Evolutionary conservation across 2,329 filamentous ascomycete species (phyloP).

Genomic region (Pleoardoris graminearum): DNA sequence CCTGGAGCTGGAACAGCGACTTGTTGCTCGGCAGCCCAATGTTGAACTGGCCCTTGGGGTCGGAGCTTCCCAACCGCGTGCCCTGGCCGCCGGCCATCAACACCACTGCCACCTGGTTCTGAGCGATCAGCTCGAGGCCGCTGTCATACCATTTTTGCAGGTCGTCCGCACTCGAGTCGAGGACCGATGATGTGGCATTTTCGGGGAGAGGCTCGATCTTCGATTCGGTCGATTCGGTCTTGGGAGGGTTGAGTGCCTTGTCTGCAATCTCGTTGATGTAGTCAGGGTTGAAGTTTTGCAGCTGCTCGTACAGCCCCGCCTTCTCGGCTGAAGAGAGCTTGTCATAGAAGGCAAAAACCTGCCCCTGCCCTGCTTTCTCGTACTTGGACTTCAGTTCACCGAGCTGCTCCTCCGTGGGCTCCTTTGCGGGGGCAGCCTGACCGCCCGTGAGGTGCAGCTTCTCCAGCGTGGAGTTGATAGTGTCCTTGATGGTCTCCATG

Average conservation of each 20-base stretch:
- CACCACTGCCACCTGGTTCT: slow-evolving; percentile 79
- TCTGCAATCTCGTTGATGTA: slow-evolving; percentile 87
- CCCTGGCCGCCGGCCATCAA: slow-evolving; percentile 98
- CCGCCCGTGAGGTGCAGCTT: slow-evolving; percentile 46
- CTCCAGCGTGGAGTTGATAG: slow-evolving; percentile 48
- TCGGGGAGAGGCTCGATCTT: slow-evolving; percentile 85
- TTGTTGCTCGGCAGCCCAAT: slow-evolving; percentile 93
- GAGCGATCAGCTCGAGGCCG: slow-evolving; percentile 66
- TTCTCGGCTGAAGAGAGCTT: slow-evolving; percentile 74
- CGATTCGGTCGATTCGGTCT: slow-evolving; percentile 57
- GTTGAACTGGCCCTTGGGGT: slow-evolving; percentile 95
- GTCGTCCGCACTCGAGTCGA: slow-evolving; percentile 80
- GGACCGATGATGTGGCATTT: slow-evolving; percentile 82
- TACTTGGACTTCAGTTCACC: slow-evolving; percentile 72
- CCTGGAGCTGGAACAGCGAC: slow-evolving; percentile 96
- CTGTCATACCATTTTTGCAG: slow-evolving; percentile 81
- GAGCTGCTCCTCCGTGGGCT: slow-evolving; percentile 68
- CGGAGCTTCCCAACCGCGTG: slow-evolving; percentile 89
- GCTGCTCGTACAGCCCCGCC: slow-evolving; percentile 76
- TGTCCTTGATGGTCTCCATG: slow-evolving; percentile 49
- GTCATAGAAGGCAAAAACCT: slow-evolving; percentile 88
- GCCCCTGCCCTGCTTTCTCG: slow-evolving; percentile 72
- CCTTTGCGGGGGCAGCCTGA: slow-evolving; percentile 44
- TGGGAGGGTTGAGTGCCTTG: slow-evolving; percentile 76
- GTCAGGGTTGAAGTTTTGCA: slow-evolving; percentile 77